Base-by-base conservation (phyloP, 371 early-diverging fungal species). In the Actinomucor elegans region DNA sequence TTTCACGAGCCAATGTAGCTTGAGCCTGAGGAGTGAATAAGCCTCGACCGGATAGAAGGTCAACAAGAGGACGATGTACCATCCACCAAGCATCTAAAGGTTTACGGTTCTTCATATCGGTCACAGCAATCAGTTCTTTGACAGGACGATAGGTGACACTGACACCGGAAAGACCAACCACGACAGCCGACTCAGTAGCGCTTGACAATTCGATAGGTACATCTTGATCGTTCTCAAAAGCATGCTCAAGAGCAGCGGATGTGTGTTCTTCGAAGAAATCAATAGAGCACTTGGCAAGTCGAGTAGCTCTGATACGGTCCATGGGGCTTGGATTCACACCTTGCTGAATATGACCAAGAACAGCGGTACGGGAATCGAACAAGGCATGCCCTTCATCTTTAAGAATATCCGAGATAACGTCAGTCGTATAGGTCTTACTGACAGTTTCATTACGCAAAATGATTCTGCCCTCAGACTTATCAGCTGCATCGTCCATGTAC, bases 301-400 rank as follows among this genome's bases (percentile, higher is more conserved):
- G 81, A 23, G 90, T 90, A 5, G 96, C 97, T 36, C 94, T 88
- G 59, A 97, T 86, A 33, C 99, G 91, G 74, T 99, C 99, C 42
- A 97, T 67, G 2, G 99, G 99, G 6, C 91, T 88, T 5, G 99
- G 97, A 9, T 90, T 88, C 46, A 92, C 92, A 49, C 99, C 99
- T 75, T 97, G 97, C 71, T 99, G 99, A 55, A 98, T 79, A 61
- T 98, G 97, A 10, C 99, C 99, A 14, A 99, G 80, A 3, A 96
- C 89, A 17, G 96, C 88, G 5, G 95, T 93, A 33, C 94, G 85
- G 0, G 96, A 91, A 63, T 95, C 94, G 71, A 93, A 99, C 53
- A 92, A 73, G 10, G 88, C 91, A 32, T 83, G 79, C 2, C 96
- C 92, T 68, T 99, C 99, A 26, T 92, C 90, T 46, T 90, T 83